These are phyloP conservation scores for Phytophthora fragariae DNA, from an alignment of 352 stramenopile genomes.

Conservation along the genomic window DNA sequence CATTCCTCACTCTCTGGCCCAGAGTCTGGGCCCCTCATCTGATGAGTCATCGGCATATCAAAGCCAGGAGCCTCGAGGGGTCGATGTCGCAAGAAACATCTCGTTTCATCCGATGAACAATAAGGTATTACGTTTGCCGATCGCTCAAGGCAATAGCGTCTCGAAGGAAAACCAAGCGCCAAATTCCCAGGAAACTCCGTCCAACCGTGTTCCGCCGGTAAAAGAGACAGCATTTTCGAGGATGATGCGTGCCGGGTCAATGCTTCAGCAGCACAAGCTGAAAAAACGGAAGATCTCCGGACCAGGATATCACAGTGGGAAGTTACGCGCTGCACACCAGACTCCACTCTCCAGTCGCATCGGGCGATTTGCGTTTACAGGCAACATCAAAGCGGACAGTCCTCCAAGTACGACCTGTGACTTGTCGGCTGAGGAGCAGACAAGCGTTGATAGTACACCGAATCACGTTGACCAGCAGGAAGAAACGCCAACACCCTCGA, in stretches of 20 bases:
- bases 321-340: conserved; percentile 9
- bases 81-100: conserved; percentile 60
- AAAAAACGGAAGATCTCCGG: conserved; percentile 56
- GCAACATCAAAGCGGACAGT: conserved; percentile 9
- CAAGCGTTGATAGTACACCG: conserved; percentile 17
- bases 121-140: conserved; percentile 20
- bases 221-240: conserved; percentile 85
- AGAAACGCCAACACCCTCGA: conserved; percentile 2
- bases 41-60: conserved; percentile 39
- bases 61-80: conserved; percentile 59
- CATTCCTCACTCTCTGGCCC: conserved; percentile 1
- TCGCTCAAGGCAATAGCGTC: background rate
- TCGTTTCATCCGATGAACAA: conserved; percentile 61
- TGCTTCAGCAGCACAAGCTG: conserved; percentile 58
- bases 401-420: background rate
- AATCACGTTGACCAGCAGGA: conserved; percentile 12
- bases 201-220: background rate
- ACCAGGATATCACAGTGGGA: conserved; percentile 24
- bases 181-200: conserved; percentile 13
- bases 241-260: conserved; percentile 78
- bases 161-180: conserved; percentile 61
- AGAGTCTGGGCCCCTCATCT: background rate
- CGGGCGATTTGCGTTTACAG: conserved; percentile 31
- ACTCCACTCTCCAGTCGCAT: conserved; percentile 33
- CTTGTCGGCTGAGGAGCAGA: conserved; percentile 14